Percentiles rank a stretch among this genome's conserved stretches.
phyloP scores from a whole-genome alignment of 1,284 basidiomycete genomes.

The Lignosus rhinocerotis region DNA sequence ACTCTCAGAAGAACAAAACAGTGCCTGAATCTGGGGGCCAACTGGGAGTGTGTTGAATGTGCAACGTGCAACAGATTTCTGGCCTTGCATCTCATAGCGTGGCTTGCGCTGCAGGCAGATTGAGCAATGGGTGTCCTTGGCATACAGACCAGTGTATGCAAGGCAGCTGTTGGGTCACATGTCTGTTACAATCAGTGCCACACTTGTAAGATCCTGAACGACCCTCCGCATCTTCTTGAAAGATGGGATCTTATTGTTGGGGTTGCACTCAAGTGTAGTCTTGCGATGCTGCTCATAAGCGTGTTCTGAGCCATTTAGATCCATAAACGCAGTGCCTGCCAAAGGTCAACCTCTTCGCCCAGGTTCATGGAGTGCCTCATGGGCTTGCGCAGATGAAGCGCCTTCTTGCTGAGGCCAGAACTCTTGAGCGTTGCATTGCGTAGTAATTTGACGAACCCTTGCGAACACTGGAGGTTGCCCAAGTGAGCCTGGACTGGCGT shows the following conservation, averaged over 20 bases:
- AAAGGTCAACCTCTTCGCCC: too few species aligned
- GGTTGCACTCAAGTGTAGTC: neutral
- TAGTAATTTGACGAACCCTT: too few species aligned
- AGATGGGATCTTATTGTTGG: neutral
- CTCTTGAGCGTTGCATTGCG: too few species aligned
- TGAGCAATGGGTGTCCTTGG: neutral
- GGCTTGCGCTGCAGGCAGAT: neutral
- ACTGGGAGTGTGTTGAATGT: constrained; percentile 23
- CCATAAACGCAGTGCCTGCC: too few species aligned
- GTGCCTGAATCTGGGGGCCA: constrained; percentile 29
- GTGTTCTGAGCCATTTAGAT: too few species aligned
- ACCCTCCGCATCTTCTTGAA: neutral
- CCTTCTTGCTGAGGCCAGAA: too few species aligned
- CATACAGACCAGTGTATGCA: constrained; percentile 3
- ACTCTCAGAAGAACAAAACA: constrained; percentile 12
- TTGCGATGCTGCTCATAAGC: neutral
- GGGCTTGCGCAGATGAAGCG: too few species aligned
- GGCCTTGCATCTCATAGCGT: too few species aligned
- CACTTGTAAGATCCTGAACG: neutral
- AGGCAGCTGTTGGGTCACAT: constrained; percentile 1
- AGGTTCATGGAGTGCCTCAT: too few species aligned
- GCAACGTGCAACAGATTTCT: neutral
- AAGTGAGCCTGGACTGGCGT: too few species aligned
- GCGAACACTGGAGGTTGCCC: too few species aligned
- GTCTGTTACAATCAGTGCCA: neutral